Conservation (phyloP, 805 yeast genomes). For the Metschnikowia amazonensis region DNA sequence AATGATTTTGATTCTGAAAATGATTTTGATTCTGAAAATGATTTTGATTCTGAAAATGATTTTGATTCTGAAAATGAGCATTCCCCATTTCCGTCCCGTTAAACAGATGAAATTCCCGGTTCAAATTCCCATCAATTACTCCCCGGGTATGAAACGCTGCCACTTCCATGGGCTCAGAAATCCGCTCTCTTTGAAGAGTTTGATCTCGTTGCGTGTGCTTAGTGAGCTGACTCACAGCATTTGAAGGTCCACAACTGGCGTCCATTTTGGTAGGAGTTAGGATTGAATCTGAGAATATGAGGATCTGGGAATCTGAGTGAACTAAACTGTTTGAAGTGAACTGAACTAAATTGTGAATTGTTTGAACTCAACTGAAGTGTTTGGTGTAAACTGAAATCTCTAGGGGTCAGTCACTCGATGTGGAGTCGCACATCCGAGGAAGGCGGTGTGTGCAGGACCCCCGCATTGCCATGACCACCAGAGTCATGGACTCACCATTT, state of each 20-base stretch:
- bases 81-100: conserved; percentile 13
- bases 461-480: no score
- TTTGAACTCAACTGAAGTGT: no score
- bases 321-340: no score
- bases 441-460: conserved; percentile 1
- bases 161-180: conserved; percentile 4
- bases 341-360: no score
- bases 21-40: no score
- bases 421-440: neutral
- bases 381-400: no score
- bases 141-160: conserved; percentile 20
- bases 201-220: conserved; percentile 40
- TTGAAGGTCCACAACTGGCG: conserved; percentile 45
- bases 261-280: no score
- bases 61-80: conserved; percentile 5
- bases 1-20: no score
- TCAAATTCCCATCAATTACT: conserved; percentile 31
- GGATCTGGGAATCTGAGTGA: no score
- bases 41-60: neutral
- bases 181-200: conserved; percentile 35
- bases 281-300: no score
- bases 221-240: conserved; percentile 40
- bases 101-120: conserved; percentile 38
- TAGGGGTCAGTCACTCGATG: no score
- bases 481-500: no score